Evolutionary conservation across 2,329 filamentous ascomycete genomes (phyloP), one percentile per base, ranked within the genome.

Genomic region (Phyllosticta citrichinensis): DNA sequence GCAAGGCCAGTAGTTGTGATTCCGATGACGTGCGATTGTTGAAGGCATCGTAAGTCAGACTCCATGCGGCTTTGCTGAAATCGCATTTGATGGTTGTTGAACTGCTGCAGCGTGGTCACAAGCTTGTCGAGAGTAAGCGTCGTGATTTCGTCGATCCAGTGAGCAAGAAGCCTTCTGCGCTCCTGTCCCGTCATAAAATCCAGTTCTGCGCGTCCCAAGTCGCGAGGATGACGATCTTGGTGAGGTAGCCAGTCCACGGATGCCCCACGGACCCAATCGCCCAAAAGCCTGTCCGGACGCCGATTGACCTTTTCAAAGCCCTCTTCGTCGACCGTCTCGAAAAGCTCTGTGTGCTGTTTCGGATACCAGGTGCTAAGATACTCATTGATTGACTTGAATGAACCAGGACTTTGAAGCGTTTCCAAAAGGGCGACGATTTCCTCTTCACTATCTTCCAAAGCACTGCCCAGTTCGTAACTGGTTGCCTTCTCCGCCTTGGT

Each of bases 1-100:
- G 84, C 84, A 1, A 87, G 71, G 0, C 83, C 83, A 0, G 80
- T 82, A 0, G 84, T 87, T 0, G 84, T 87, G 1, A 84, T 71
- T 0, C 84, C 84, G 52, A 87, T 77, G 3, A 87, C 74, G 5
- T 81, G 71, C 0, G 80, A 80, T 20, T 70, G 65, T 24, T 69
- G 64, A 0, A 79, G 63, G 11, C 58, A 60, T 6, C 58, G 58
- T 17, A 60, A 47, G 11, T 60, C 47, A 14, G 56, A 25, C 17
- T 60, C 58, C 54, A 60, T 53, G 9, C 47, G 40, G 40, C 55
- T 56, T 10, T 30, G 24, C 5, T 33, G 24, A 5, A 33, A 33
- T 52, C 51, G 14, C 3, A 5, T 25, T 25, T 53, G 47, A 5
- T 24, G 33, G 6, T 55, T 5, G 24, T 55, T 51, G n/a, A 55